These are phyloP conservation scores for Brassica juncea DNA, from an alignment of 345 rosid genomes.

Conservation along the genomic window DNA sequence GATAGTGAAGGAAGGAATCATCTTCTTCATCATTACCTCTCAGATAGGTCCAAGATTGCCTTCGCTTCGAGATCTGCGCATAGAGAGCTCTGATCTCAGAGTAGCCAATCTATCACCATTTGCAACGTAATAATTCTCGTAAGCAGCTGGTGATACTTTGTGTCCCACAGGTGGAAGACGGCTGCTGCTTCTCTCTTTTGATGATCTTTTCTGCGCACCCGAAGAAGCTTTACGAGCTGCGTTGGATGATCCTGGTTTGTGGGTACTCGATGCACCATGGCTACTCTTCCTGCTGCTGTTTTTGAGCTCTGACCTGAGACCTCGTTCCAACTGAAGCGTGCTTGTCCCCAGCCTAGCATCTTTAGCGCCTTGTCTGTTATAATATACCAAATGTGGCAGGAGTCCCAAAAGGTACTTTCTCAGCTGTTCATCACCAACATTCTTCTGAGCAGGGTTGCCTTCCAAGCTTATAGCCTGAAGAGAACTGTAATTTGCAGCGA, in stretches of 20 bases:
- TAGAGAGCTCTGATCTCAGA: constrained; percentile 53
- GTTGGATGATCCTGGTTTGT: constrained; percentile 48
- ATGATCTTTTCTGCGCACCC: constrained; percentile 49
- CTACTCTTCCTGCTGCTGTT: constrained; percentile 54
- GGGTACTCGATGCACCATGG: constrained; percentile 46
- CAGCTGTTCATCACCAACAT: constrained; percentile 92
- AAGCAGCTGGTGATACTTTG: constrained; percentile 43
- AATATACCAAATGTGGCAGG: constrained; percentile 77
- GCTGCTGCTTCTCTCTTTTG: constrained; percentile 57
- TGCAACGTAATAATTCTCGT: constrained; percentile 50
- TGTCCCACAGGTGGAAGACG: constrained; percentile 62
- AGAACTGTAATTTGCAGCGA: constrained; percentile 92
- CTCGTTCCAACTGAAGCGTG: constrained; percentile 60
- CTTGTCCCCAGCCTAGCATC: constrained; percentile 66
- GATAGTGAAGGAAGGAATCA: neutral
- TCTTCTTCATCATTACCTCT: constrained; percentile 20
- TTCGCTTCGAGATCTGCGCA: constrained; percentile 75
- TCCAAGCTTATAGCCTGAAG: constrained; percentile 95
- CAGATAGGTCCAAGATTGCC: constrained; percentile 57
- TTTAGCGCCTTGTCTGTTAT: constrained; percentile 76
- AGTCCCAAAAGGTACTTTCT: constrained; percentile 79
- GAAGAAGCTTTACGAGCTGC: constrained; percentile 55
- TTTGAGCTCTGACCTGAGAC: constrained; percentile 66
- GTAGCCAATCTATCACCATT: constrained; percentile 48
- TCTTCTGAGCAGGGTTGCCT: constrained; percentile 96